Evolutionary conservation across 164 flowering plant genomes (phyloP).

Genomic region (Magnolia sinica): DNA sequence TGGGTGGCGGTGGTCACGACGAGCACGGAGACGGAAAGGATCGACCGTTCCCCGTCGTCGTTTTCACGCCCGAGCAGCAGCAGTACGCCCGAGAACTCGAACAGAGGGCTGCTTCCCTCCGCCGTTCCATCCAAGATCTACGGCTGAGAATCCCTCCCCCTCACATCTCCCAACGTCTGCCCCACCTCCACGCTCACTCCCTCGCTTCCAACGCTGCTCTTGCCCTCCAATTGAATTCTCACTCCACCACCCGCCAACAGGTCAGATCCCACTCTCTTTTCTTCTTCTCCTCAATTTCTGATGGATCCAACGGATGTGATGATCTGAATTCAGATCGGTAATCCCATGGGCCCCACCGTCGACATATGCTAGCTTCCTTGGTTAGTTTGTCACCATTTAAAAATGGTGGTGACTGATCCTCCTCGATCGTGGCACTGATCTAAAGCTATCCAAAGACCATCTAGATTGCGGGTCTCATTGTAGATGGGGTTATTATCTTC

Average conservation of each 20-base stretch:
- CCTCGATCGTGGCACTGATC: too few relatives aligned
- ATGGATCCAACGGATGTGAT: background rate
- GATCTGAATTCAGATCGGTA: background rate
- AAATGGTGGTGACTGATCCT: too few relatives aligned
- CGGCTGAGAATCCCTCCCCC: constrained; percentile 80
- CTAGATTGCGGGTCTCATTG: too few relatives aligned
- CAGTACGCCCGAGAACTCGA: constrained; percentile 52
- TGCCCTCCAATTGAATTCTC: constrained; percentile 70
- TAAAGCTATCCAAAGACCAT: too few relatives aligned
- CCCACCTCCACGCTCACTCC: constrained; percentile 90
- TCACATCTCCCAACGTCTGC: constrained; percentile 84
- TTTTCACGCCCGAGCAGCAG: constrained; percentile 68
- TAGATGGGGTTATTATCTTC: too few relatives aligned
- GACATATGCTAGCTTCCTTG: background rate
- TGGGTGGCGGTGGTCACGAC: constrained; percentile 43
- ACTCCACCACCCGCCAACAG: constrained; percentile 77
- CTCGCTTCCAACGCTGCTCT: constrained; percentile 88
- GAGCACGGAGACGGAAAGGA: constrained; percentile 30
- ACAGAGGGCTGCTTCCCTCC: constrained; percentile 48
- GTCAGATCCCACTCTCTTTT: constrained; percentile 24
- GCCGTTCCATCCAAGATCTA: constrained; percentile 81
- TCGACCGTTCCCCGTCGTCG: constrained; percentile 15
- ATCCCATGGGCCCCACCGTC: background rate
- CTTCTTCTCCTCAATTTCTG: background rate
- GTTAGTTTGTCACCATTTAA: too few relatives aligned